Percentiles rank a stretch among this genome's conserved stretches.
phyloP scores from a whole-genome alignment of 2,329 filamentous ascomycete genomes.

The Aureobasidium sp. region DNA sequence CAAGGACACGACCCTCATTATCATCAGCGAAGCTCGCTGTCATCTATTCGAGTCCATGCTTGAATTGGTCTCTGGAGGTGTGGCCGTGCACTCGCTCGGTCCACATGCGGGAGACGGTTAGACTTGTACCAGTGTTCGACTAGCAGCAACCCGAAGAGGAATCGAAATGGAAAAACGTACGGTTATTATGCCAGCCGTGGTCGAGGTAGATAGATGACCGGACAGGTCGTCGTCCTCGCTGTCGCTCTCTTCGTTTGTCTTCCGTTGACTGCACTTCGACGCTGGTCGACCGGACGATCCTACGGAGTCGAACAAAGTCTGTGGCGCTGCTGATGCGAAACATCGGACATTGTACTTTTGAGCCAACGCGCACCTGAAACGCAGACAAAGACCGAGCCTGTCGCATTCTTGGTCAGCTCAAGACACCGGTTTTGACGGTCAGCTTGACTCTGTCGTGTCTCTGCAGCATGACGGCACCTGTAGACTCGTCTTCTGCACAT shows the following conservation, averaged over 20 bases:
- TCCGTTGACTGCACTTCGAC: neutral
- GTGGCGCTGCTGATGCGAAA: slow-evolving; percentile 8
- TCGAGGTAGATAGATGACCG: neutral
- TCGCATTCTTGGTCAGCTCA: neutral
- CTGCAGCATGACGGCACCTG: neutral
- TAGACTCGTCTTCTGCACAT: neutral
- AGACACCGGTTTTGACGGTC: neutral
- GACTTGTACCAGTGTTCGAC: slow-evolving; percentile 2
- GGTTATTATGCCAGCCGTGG: neutral
- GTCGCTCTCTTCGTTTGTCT: neutral
- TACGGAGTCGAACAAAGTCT: neutral
- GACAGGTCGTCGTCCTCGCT: neutral
- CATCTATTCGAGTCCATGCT: no score
- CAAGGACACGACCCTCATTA: no score
- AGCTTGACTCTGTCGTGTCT: neutral
- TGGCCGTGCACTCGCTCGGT: no score
- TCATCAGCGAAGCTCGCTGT: no score
- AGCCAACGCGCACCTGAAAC: slow-evolving; percentile 1
- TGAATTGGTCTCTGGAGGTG: no score
- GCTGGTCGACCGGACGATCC: slow-evolving; percentile 7
- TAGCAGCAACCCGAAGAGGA: neutral
- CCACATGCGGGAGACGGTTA: slow-evolving; percentile 7
- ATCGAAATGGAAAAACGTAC: slow-evolving; percentile 1
- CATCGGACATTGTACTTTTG: neutral
- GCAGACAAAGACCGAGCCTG: neutral